Percentiles rank a stretch among this genome's conserved stretches.
phyloP scores from a whole-genome alignment of 768 basidiomycete genomes.

The Boletus fagicola region DNA sequence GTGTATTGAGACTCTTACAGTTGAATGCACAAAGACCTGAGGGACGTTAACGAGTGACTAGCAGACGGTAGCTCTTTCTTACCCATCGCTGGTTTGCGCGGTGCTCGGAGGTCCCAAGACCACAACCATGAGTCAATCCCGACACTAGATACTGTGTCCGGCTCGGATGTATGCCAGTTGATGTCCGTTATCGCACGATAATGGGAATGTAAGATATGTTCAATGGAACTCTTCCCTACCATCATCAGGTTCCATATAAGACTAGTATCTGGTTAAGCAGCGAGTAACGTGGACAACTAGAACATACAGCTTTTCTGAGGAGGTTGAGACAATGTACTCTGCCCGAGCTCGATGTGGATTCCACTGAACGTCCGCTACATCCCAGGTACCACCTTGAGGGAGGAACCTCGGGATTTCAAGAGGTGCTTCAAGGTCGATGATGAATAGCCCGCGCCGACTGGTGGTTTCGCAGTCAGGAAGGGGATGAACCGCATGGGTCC shows the following conservation, averaged over 20 bases:
- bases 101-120: conserved; percentile 85
- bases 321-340: conserved; percentile 85
- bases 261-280: conserved; percentile 34
- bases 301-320: conserved; percentile 80
- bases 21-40: conserved; percentile 60
- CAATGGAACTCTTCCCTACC: conserved; percentile 72
- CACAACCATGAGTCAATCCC: conserved; percentile 94
- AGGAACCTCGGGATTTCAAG: conserved; percentile 87
- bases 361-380: conserved; percentile 92
- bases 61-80: neutral
- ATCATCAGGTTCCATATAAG: conserved; percentile 93
- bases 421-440: conserved; percentile 90
- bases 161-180: conserved; percentile 91
- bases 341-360: conserved; percentile 76
- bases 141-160: conserved; percentile 83
- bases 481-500: neutral
- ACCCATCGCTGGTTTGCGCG: conserved; percentile 72
- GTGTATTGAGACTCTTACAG: conserved; percentile 31
- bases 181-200: conserved; percentile 97
- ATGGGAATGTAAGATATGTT: conserved; percentile 84
- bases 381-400: conserved; percentile 96
- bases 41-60: neutral
- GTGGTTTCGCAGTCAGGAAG: neutral
- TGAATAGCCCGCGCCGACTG: conserved; percentile 86
- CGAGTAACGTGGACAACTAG: neutral